Percentiles rank a stretch among this genome's conserved stretches.
phyloP scores from a whole-genome alignment of 768 basidiomycete genomes.

The Floccularia luteovirens region DNA sequence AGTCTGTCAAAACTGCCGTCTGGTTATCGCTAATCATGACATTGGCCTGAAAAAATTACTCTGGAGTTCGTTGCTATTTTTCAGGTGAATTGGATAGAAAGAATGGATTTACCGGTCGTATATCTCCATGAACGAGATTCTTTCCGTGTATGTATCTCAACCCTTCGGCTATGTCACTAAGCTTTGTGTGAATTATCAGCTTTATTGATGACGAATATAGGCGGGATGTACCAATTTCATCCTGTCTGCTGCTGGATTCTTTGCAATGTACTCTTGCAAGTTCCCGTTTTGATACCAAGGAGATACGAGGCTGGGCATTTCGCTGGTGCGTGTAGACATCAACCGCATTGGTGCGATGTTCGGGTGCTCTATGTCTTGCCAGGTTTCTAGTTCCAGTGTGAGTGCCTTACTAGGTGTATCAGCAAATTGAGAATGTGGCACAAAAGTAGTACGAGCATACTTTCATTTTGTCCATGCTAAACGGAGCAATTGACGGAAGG shows the following conservation, averaged over 20 bases:
- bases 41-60: constrained; percentile 3
- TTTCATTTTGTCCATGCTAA: background rate
- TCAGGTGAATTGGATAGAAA: too few species aligned
- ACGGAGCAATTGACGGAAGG: constrained; percentile 1
- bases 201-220: background rate
- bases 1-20: constrained; percentile 4
- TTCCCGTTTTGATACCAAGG: background rate
- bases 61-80: too few species aligned
- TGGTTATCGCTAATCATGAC: constrained; percentile 5
- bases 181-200: too few species aligned
- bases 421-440: background rate
- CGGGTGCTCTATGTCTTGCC: background rate
- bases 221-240: constrained; percentile 3
- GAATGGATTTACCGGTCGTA: constrained; percentile 2
- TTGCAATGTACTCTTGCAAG: background rate
- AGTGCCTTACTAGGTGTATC: background rate
- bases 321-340: background rate
- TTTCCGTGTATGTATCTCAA: constrained; percentile 4
- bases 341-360: background rate
- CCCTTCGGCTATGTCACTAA: constrained; percentile 1
- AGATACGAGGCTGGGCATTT: background rate
- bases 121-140: constrained; percentile 3
- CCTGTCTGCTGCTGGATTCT: background rate
- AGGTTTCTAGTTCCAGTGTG: background rate
- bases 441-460: too few species aligned